A percentile compares a stretch with the other conserved stretches of the same genome.
Evolutionary conservation across 192 early-diverging fungal species (phyloP).

Genomic region (Irineochytrium annulatum): DNA sequence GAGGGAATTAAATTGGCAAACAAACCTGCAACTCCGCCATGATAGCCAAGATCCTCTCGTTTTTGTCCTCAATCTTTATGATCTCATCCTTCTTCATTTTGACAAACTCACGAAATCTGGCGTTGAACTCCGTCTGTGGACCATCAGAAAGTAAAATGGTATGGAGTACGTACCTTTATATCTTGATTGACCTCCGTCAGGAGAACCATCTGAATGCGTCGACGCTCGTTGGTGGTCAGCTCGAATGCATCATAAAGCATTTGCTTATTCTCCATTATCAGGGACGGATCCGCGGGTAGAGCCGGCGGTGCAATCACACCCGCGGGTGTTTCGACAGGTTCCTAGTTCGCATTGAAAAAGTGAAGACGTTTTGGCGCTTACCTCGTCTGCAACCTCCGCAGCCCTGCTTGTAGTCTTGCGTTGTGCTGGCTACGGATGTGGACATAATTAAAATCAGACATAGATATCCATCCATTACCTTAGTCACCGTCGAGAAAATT

Average conservation of each 20-base stretch:
- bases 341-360: background rate
- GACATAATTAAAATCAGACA: constrained; percentile 3
- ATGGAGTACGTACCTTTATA: constrained; percentile 34
- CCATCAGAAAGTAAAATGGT: background rate
- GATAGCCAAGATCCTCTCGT: constrained; percentile 48
- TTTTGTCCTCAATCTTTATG: constrained; percentile 55
- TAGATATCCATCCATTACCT: constrained; percentile 1
- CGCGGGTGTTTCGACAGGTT: background rate
- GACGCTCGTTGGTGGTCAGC: constrained; percentile 50
- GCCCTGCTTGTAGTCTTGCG: background rate
- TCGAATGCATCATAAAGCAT: constrained; percentile 47
- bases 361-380: background rate
- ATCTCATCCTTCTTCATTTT: constrained; percentile 52
- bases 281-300: background rate
- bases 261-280: constrained; percentile 4
- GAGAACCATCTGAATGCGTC: constrained; percentile 43
- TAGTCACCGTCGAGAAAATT: background rate
- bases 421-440: too few relatives aligned
- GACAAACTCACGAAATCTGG: constrained; percentile 40
- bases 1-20: background rate
- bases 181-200: constrained; percentile 40
- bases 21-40: constrained; percentile 37
- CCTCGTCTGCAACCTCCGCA: background rate
- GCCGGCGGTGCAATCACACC: background rate
- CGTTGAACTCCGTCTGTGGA: constrained; percentile 42